Base-by-base conservation (phyloP, 306 rosid species). In the Medicago arabica region DNA sequence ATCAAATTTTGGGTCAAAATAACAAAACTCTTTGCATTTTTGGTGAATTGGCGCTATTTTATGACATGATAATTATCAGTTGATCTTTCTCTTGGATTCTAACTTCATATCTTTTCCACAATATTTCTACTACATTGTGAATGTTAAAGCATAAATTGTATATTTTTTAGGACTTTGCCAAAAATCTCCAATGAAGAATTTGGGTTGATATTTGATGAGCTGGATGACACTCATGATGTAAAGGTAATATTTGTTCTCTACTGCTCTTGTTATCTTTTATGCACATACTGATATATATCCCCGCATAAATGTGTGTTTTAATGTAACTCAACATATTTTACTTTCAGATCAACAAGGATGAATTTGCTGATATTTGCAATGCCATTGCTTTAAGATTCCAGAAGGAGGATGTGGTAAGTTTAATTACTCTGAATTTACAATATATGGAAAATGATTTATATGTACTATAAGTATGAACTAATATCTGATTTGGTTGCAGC, bases 291-390 rank as follows among this genome's bases (percentile, higher is more conserved):
- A 66, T 47, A 10, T 62, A 36, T 68, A 23, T 62, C 9, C 16
- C 14, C 4, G 7, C 62, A 16, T 34, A 58, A 39, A 19, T 58
- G 65, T 5, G 53, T 75, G 55, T 59, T 51, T 77, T 77, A 63
- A 50, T 75, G 75, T 46, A 63, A 28, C 23, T 76, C 74, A 16
- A 77, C 39, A 25, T 39, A 15, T 73, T 80, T 62, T 13, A 46
- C 59, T 47, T 84, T 81, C 84, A 95, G 99, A 90, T 95, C 69
- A 95, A 92, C 81, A 74, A 80, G 85, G 85, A 89, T 66, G 99
- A 95, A 71, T 95, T 95, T 84, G 85, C 84, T 60, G 99, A 95
- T 82, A 89, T 95, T 77, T 95, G 99, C 90, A 89, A 95, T 74
- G 92, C 99, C 79, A 95, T 95, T 86, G 89, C 89, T 75, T 80